Percentiles rank a stretch among this genome's conserved stretches.
Evolutionary conservation across 129 eudicot species (phyloP).

Genomic region (Silybum marianum): DNA sequence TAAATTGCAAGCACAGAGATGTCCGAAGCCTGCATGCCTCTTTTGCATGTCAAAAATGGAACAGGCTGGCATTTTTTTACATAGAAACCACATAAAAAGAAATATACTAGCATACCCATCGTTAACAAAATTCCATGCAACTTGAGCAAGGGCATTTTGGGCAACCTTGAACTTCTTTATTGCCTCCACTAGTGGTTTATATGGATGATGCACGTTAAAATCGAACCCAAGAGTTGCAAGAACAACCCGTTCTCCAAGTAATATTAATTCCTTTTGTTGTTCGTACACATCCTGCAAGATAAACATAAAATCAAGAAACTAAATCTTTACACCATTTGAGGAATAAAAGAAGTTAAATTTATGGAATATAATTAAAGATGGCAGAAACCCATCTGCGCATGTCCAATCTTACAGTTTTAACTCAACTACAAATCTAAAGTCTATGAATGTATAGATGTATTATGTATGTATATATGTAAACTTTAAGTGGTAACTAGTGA

Average conservation of each 20-base stretch:
- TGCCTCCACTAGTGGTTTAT: constrained; percentile 94
- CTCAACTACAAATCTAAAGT: background rate
- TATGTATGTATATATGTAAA: background rate
- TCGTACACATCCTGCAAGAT: constrained; percentile 88
- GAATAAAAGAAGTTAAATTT: background rate
- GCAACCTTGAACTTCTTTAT: constrained; percentile 94
- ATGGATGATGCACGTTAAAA: constrained; percentile 84
- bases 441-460: background rate
- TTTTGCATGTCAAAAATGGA: constrained; percentile 72
- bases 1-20: constrained; percentile 96
- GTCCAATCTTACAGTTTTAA: background rate
- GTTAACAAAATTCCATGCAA: constrained; percentile 97
- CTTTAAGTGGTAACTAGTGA: background rate
- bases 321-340: background rate
- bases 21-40: constrained; percentile 99
- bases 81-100: constrained; percentile 28
- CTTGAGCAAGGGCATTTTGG: constrained; percentile 94
- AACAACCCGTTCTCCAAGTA: constrained; percentile 82
- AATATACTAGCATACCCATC: constrained; percentile 78
- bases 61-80: constrained; percentile 37
- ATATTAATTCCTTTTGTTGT: constrained; percentile 86
- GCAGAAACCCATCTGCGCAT: background rate
- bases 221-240: constrained; percentile 90
- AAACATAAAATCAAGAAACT: background rate
- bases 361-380: background rate